Evolutionary conservation across 192 early-diverging fungal genomes (phyloP).

Genomic region (Linnemannia zychae): DNA sequence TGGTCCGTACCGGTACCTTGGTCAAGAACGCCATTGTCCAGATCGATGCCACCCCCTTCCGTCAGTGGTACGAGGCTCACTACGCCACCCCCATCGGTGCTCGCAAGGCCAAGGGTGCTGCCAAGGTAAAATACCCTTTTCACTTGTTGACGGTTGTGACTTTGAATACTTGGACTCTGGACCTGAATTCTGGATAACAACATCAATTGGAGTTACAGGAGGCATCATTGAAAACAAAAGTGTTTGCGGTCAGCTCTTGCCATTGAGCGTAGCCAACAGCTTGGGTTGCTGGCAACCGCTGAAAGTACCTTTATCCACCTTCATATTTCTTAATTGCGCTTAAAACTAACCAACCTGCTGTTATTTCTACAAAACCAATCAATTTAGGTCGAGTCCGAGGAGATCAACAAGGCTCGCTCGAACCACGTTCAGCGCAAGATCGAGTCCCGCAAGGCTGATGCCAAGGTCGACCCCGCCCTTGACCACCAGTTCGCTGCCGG

Average conservation of each 20-base stretch:
- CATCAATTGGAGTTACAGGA: slow-evolving; percentile 96
- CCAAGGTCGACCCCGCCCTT: slow-evolving; percentile 89
- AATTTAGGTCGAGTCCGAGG: slow-evolving; percentile 71
- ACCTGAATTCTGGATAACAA: slow-evolving; percentile 86
- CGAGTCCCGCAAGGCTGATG: slow-evolving; percentile 82
- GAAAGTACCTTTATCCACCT: background rate
- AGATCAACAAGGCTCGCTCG: slow-evolving; percentile 86
- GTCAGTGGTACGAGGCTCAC: slow-evolving; percentile 99
- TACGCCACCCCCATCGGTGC: slow-evolving; percentile 92
- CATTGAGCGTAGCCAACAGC: slow-evolving; percentile 74
- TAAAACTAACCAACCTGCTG: too few species aligned
- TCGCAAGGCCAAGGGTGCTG: slow-evolving; percentile 75
- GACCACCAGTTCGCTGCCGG: slow-evolving; percentile 96
- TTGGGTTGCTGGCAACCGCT: slow-evolving; percentile 87
- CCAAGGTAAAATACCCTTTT: slow-evolving; percentile 57
- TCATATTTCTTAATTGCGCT: too few species aligned
- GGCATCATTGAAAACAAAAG: slow-evolving; percentile 89
- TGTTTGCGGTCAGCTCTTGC: background rate
- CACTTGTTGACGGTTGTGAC: too few species aligned
- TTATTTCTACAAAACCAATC: background rate
- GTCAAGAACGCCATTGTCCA: slow-evolving; percentile 98
- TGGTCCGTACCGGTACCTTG: slow-evolving; percentile 99
- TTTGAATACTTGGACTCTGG: too few species aligned
- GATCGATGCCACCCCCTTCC: slow-evolving; percentile 99
- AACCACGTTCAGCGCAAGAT: slow-evolving; percentile 93